Conservation (phyloP, 768 basidiomycete species). For the Galerina sulciceps region DNA sequence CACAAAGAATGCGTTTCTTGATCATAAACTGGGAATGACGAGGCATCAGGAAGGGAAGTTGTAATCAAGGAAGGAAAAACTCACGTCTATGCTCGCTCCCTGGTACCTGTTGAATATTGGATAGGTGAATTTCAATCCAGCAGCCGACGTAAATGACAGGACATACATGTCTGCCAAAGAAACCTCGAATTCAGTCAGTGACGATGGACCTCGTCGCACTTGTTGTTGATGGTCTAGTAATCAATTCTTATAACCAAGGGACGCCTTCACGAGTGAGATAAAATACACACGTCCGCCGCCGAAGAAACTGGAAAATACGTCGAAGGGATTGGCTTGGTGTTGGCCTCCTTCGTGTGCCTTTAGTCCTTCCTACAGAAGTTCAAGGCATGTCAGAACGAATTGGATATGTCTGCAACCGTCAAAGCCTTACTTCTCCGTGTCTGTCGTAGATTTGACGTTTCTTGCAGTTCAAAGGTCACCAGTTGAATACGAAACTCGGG, state of each 20-base stretch:
- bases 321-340: constrained; percentile 85
- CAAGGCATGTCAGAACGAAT: background rate
- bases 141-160: background rate
- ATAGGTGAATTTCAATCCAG: background rate
- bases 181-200: constrained; percentile 84
- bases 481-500: background rate
- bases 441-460: constrained; percentile 94
- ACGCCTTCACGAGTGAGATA: background rate
- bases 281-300: constrained; percentile 72
- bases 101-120: constrained; percentile 60
- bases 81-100: constrained; percentile 83
- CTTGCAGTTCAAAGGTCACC: constrained; percentile 38
- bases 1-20: constrained; percentile 90
- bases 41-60: constrained; percentile 4
- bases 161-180: constrained; percentile 81
- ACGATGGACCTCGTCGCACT: constrained; percentile 75
- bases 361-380: constrained; percentile 73
- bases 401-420: background rate
- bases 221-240: constrained; percentile 58
- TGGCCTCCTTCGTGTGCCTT: constrained; percentile 92
- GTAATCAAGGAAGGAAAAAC: constrained; percentile 14
- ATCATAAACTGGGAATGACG: constrained; percentile 74
- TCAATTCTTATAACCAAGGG: background rate
- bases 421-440: constrained; percentile 76
- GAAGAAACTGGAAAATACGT: constrained; percentile 93